Evolutionary conservation across 345 rosid genomes (phyloP), one percentile per base, ranked within the genome.

Genomic region (Kernera saxatilis): DNA sequence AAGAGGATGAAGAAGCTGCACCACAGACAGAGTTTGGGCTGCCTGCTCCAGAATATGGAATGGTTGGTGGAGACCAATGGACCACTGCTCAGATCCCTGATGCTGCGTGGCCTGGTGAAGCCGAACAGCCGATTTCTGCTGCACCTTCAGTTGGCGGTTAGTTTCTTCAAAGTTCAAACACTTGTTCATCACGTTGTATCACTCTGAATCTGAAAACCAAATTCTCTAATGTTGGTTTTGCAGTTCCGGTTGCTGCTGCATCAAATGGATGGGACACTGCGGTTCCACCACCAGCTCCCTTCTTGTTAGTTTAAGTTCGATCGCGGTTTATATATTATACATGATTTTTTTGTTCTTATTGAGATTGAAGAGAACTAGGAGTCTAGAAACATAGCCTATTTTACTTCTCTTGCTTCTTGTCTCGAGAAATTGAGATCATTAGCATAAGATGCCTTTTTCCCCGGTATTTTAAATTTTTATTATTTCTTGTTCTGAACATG

Each of bases 61-160:
- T 64, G 29, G 59, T 71, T 11, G 77, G 75, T 27, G 55, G 70
- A 48, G 92, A 87, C 33, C 82, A 83, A 49, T 89, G 96, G 96
- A 69, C 80, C 3, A 73, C 81, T 3, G 57, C 74, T 44, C 81
- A 71, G 29, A 71, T 75, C 22, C 45, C 82, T 32, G 90, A 81
- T 57, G 56, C 56, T 17, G 82, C 81, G 21, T 90, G 93, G 96
- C 15, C 81, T 0, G 30, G 78, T 25, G 93, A 88, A 40, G 74
- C 68, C 18, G 76, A 57, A 44, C 75, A 69, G 6, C 88, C 96
- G 5, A 80, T 87, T 58, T 5, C 87, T 36, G 87, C 78, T 22
- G 80, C 64, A 19, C n/a, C n/a, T n/a, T n/a, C n/a, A n/a, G n/a
- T n/a, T n/a, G n/a, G n/a, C n/a, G n/a, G n/a, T 88, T 84, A 15